Conservation (phyloP, 352 stramenopile species). For the Phytophthora pini region DNA sequence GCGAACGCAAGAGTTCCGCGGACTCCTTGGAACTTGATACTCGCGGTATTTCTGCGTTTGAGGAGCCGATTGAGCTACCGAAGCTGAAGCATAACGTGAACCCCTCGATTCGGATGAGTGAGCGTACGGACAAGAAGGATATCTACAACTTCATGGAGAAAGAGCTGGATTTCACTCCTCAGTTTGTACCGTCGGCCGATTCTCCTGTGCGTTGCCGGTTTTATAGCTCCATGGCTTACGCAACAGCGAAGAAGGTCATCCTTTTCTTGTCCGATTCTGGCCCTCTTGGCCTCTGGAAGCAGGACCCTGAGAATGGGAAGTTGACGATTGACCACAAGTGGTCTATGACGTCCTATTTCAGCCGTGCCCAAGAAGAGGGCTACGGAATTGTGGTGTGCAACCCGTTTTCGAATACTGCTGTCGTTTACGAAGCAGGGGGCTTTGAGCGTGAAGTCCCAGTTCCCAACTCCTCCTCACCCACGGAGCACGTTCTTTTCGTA, state of each 20-base stretch:
- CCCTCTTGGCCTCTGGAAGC: constrained; percentile 84
- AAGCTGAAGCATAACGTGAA: constrained; percentile 46
- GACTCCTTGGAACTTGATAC: constrained; percentile 86
- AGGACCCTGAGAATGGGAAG: constrained; percentile 67
- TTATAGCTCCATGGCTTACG: constrained; percentile 90
- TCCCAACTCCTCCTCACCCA: constrained; percentile 82
- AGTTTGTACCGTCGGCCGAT: constrained; percentile 89
- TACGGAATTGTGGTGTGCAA: constrained; percentile 90
- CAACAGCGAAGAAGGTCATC: constrained; percentile 86
- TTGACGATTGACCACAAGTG: constrained; percentile 85
- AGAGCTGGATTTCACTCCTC: constrained; percentile 83
- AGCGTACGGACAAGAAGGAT: constrained; percentile 75
- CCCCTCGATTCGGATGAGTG: constrained; percentile 50
- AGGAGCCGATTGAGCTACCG: constrained; percentile 55
- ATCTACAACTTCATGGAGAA: constrained; percentile 89
- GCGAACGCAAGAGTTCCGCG: constrained; percentile 69
- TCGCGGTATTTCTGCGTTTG: constrained; percentile 74
- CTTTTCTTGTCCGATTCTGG: constrained; percentile 89
- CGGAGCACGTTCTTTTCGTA: constrained; percentile 90
- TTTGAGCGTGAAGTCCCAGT: constrained; percentile 88
- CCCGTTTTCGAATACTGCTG: constrained; percentile 86
- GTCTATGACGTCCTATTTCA: constrained; percentile 89
- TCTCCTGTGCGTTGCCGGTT: constrained; percentile 86
- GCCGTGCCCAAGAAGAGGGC: constrained; percentile 84
- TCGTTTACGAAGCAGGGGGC: constrained; percentile 89